phyloP scores from a whole-genome alignment of 208 protist genomes.

The Balamuthia mandrillaris region DNA sequence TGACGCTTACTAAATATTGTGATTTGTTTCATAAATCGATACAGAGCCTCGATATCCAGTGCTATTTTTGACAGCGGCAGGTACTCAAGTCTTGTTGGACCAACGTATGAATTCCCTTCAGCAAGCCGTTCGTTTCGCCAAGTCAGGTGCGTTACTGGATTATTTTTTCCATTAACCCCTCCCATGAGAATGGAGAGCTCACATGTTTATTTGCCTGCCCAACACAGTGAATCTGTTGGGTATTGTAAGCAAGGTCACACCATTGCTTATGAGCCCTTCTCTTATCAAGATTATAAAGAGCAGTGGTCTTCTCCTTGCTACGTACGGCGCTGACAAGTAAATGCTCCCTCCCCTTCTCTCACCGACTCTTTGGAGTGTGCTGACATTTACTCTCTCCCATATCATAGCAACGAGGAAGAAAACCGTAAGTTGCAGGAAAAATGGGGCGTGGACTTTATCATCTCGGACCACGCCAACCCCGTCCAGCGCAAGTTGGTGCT shows the following conservation, averaged over 20 bases:
- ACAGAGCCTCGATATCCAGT: background rate
- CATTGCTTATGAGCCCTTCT: background rate
- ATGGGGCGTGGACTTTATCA: constrained; percentile 1
- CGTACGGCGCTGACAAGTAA: background rate
- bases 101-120: background rate
- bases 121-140: background rate
- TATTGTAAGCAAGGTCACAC: background rate
- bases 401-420: background rate
- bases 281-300: background rate
- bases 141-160: background rate
- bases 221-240: background rate
- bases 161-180: too few species aligned
- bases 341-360: background rate
- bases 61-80: constrained; percentile 1
- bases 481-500: too few species aligned
- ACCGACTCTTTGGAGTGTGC: background rate
- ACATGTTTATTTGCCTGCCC: background rate
- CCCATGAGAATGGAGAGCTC: background rate
- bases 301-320: background rate
- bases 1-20: background rate
- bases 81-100: background rate
- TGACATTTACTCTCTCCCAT: background rate
- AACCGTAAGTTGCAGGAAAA: background rate
- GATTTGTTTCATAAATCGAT: background rate
- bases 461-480: background rate